A percentile compares a stretch with the other conserved stretches of the same genome.
Conservation (phyloP, 2,329 filamentous ascomycete genomes). For the Colletotrichum ledebouriae region DNA sequence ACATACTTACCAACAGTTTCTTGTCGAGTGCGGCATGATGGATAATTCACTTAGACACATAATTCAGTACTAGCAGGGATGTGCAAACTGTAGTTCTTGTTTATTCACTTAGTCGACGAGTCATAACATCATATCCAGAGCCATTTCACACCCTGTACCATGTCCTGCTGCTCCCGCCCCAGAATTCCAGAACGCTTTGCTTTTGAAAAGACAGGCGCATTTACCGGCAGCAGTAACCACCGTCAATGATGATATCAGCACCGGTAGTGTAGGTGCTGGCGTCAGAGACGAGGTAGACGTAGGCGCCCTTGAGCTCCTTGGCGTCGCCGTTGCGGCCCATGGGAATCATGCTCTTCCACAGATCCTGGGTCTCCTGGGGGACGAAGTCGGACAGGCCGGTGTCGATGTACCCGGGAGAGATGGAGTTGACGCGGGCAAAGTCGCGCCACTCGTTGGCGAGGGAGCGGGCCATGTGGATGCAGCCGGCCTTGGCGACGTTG, state of each 20-base stretch:
- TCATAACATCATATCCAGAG: constrained; percentile 38
- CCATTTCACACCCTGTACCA: constrained; percentile 11
- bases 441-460: constrained; percentile 76
- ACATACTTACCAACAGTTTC: not conserved
- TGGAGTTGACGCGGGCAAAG: constrained; percentile 75
- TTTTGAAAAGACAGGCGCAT: constrained; percentile 21
- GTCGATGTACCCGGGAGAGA: constrained; percentile 77
- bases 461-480: constrained; percentile 60
- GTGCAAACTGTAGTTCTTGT: constrained; percentile 12
- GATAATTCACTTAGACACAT: not conserved
- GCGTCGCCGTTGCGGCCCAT: constrained; percentile 77
- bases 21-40: too few species aligned
- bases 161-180: constrained; percentile 21
- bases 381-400: constrained; percentile 77
- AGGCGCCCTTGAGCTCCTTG: constrained; percentile 83
- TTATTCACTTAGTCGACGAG: constrained; percentile 5
- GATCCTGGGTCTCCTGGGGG: constrained; percentile 74
- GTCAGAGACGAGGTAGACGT: constrained; percentile 81
- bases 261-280: constrained; percentile 82
- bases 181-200: constrained; percentile 3
- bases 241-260: constrained; percentile 78
- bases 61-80: not conserved
- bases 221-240: constrained; percentile 71
- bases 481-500: constrained; percentile 74
- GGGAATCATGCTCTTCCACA: constrained; percentile 82